phyloP scores from a whole-genome alignment of 2,329 filamentous ascomycete species.

The Pseudogymnoascus sp. region DNA sequence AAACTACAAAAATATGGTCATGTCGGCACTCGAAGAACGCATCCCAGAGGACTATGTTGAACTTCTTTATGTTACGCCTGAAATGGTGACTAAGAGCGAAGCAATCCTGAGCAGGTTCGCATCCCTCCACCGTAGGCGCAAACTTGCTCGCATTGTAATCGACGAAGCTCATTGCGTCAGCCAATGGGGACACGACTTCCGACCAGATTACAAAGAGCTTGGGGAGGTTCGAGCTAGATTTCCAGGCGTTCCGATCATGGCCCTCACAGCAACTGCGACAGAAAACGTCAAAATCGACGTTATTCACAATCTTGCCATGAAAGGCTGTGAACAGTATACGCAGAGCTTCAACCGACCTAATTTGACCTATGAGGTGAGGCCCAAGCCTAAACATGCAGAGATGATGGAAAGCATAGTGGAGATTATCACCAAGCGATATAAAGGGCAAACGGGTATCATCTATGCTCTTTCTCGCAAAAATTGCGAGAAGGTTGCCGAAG shows the following conservation, averaged over 20 bases:
- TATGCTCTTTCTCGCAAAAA: constrained; percentile 83
- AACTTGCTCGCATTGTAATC: constrained; percentile 85
- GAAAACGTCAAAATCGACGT: constrained; percentile 88
- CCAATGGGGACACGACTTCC: constrained; percentile 98
- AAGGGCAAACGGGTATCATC: constrained; percentile 74
- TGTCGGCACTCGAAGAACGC: constrained; percentile 53
- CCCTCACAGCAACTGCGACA: constrained; percentile 90
- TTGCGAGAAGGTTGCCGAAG: constrained; percentile 71
- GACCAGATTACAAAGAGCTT: constrained; percentile 87
- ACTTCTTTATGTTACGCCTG: constrained; percentile 89
- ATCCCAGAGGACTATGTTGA: constrained; percentile 72
- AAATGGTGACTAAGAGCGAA: constrained; percentile 84
- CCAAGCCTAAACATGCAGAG: constrained; percentile 56
- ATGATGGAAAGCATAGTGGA: constrained; percentile 43
- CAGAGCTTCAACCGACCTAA: constrained; percentile 98
- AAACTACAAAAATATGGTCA: constrained; percentile 57
- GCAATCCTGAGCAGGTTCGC: constrained; percentile 59
- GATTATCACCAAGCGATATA: constrained; percentile 66
- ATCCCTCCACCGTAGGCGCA: constrained; percentile 59
- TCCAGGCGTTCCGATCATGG: constrained; percentile 80
- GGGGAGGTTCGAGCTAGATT: constrained; percentile 67
- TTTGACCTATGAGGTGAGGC: constrained; percentile 75
- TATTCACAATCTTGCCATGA: constrained; percentile 81
- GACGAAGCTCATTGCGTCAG: constrained; percentile 99
- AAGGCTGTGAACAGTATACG: constrained; percentile 66